Percentiles rank a stretch among this genome's conserved stretches.
phyloP scores from a whole-genome alignment of 306 rosid genomes.

The Inga leiocalycina region DNA sequence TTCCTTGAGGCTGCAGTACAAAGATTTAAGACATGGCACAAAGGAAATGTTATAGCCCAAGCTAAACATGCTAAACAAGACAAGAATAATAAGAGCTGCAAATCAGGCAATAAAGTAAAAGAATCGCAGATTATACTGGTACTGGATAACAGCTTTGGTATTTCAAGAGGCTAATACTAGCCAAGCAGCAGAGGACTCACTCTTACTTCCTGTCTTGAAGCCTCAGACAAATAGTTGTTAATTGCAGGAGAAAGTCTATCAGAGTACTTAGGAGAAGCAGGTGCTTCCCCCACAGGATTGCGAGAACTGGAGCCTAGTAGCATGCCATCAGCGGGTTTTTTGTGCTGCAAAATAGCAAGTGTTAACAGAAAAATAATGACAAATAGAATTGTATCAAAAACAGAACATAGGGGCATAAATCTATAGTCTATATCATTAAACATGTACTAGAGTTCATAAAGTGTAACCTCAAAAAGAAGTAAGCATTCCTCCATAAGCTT shows the following conservation, averaged over 20 bases:
- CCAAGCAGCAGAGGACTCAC: slow-evolving; percentile 56
- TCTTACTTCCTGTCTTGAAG: slow-evolving; percentile 97
- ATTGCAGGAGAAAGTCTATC: slow-evolving; percentile 96
- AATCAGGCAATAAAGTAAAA: slow-evolving; percentile 22
- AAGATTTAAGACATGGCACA: slow-evolving; percentile 35
- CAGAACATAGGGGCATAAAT: slow-evolving; percentile 3
- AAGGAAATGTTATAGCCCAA: slow-evolving; percentile 24
- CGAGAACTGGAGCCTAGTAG: slow-evolving; percentile 94
- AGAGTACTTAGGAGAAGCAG: slow-evolving; percentile 94
- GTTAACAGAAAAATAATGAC: slow-evolving; percentile 27
- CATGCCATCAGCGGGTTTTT: slow-evolving; percentile 91
- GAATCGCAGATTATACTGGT: neutral
- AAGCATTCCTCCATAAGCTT: slow-evolving; percentile 96
- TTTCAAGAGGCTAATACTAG: slow-evolving; percentile 8
- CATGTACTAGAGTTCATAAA: neutral
- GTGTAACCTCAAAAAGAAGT: slow-evolving; percentile 82
- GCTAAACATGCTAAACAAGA: slow-evolving; percentile 6
- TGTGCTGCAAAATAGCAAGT: slow-evolving; percentile 76
- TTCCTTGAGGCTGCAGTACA: slow-evolving; percentile 88
- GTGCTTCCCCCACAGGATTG: slow-evolving; percentile 82
- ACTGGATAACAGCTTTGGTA: neutral
- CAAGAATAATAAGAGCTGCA: slow-evolving; percentile 2
- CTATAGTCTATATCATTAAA: neutral
- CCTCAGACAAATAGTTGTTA: slow-evolving; percentile 95
- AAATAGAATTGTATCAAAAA: slow-evolving; percentile 10